Conservation (phyloP, 1,284 basidiomycete genomes). For the Leccinum solheimii region DNA sequence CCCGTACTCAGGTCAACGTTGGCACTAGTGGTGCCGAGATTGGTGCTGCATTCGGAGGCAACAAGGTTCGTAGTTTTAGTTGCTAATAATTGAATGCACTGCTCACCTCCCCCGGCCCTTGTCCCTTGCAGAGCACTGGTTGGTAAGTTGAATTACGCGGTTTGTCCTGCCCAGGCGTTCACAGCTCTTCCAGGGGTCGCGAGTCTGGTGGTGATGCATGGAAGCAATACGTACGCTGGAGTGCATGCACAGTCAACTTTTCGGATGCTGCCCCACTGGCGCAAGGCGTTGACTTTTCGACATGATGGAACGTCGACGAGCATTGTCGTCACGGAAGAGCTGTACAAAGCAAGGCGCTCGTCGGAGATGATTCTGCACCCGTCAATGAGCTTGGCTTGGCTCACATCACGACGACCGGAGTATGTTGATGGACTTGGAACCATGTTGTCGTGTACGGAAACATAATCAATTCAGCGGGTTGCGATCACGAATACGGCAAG, state of each 20-base stretch:
- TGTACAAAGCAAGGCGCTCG: constrained; percentile 11
- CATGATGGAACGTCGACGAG: constrained; percentile 32
- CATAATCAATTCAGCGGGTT: constrained; percentile 8
- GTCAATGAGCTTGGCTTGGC: constrained; percentile 20
- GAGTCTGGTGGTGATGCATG: constrained; percentile 96
- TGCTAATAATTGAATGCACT: constrained; percentile 13
- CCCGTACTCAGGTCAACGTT: constrained; percentile 71
- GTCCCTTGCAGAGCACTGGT: constrained; percentile 64
- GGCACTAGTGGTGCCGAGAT: constrained; percentile 96
- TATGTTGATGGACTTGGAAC: constrained; percentile 11
- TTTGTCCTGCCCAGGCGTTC: constrained; percentile 2
- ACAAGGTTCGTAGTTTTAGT: constrained; percentile 62
- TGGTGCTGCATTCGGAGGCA: constrained; percentile 88
- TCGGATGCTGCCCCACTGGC: constrained; percentile 86
- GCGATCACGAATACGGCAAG: constrained; percentile 28
- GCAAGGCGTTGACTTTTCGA: constrained; percentile 84
- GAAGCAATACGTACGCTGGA: constrained; percentile 92
- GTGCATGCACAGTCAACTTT: constrained; percentile 92
- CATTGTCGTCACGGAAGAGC: constrained; percentile 5
- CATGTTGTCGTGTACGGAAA: constrained; percentile 13
- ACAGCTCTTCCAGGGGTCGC: constrained; percentile 69
- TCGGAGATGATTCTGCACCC: constrained; percentile 17
- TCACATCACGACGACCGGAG: constrained; percentile 30
- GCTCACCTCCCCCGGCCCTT: constrained; percentile 10
- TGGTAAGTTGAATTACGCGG: constrained; percentile 50